A percentile compares a stretch with the other conserved stretches of the same genome.
phyloP scores from a whole-genome alignment of 1,139 yeast species.

The Blastobotrys buckinghamii region DNA sequence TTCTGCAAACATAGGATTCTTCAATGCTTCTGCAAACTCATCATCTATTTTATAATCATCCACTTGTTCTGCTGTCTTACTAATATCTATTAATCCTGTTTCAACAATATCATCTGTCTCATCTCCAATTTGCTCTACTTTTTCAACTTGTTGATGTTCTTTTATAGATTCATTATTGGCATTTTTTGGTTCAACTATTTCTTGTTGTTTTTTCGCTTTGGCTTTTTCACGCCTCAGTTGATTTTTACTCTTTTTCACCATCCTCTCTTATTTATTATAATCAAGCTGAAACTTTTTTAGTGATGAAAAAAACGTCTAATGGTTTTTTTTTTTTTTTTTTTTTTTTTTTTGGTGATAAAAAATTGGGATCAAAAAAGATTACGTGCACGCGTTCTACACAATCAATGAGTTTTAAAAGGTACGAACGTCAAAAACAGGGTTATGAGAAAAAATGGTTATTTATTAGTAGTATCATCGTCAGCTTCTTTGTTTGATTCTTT shows the following conservation, averaged over 20 bases:
- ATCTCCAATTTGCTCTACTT: slow-evolving; percentile 9
- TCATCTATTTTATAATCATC: slow-evolving; percentile 10
- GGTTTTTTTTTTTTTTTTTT: no score
- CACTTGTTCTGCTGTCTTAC: slow-evolving; percentile 13
- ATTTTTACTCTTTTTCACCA: slow-evolving; percentile 29
- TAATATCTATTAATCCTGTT: slow-evolving; percentile 8
- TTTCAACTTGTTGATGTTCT: slow-evolving; percentile 10
- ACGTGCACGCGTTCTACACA: no score
- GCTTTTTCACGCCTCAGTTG: slow-evolving; percentile 60
- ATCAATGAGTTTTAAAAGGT: no score
- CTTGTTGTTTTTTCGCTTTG: slow-evolving; percentile 41
- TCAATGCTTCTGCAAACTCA: slow-evolving; percentile 27
- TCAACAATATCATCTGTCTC: slow-evolving; percentile 2
- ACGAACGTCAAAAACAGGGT: no score
- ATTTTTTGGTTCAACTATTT: slow-evolving; percentile 10
- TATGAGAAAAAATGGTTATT: no score
- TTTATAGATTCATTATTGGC: slow-evolving; percentile 1
- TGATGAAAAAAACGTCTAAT: background rate
- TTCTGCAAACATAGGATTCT: slow-evolving; percentile 39
- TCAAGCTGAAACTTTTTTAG: background rate
- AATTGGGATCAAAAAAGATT: background rate
- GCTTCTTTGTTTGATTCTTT: background rate
- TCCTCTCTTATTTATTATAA: background rate
- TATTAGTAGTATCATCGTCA: background rate
- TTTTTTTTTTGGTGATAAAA: background rate